Base-by-base conservation (phyloP, 2,329 filamentous ascomycete species). In the Penicillium sp. region DNA sequence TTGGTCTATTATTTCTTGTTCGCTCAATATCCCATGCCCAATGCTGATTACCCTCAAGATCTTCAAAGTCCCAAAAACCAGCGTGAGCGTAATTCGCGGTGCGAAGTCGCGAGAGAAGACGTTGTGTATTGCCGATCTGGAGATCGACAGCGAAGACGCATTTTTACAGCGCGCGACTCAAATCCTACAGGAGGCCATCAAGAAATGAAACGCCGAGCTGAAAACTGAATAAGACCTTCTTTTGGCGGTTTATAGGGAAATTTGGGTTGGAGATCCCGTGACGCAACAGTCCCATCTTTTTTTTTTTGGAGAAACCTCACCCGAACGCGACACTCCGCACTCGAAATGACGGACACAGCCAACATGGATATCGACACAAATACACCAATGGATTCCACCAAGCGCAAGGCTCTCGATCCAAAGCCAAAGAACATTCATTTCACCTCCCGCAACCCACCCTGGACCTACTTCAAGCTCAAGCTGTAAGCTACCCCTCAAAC, bases 41-140 rank as follows among this genome's bases (percentile, higher is more conserved):
- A 18, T 3, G 8, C 29, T 36, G 36, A 10, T 4, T 14, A 21
- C 21, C 13, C 24, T 34, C 16, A 40, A 87, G 82, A 77, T 79
- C 5, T 76, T 90, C 2, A 76, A 77, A 2, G 75, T 87, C 6
- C 81, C 87, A 29, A 89, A 87, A 65, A 86, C 87, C 1, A 79
- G 84, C 55, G 72, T 90, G 1, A 77, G 81, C 41, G 81, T 90
- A 39, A 79, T 81, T 11, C 83, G 83, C 14, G 88, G 88, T 0
- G 67, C 80, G 49, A 89, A 86, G 68, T 85, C 83, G 18, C 79
- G 82, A 53, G 82, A 87, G 41, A 91, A 90, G 72, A 86, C 80
- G 0, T 70, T 88, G 42, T 62, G 68, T 45, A 61, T 75, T 14
- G 55, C 58, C 38, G 61, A 63, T 18, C 43, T 71, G 36, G 55